Base-by-base conservation (phyloP, 169 alveolate genomes). In the Condylostoma magnum region DNA sequence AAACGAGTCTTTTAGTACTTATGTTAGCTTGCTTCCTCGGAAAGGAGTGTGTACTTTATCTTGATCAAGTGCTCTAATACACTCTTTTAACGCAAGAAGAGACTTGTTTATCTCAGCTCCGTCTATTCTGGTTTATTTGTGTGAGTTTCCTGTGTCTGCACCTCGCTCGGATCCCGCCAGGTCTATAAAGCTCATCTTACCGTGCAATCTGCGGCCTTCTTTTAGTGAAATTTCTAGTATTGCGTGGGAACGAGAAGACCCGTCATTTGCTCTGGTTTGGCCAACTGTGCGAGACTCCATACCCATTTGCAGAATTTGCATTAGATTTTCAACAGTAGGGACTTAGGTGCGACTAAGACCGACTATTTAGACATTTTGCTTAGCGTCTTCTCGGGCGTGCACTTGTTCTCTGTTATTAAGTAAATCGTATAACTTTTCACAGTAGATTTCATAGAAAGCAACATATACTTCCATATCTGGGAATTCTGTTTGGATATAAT, bases 91-190 rank as follows among this genome's bases (percentile, higher is more conserved):
- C 10, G 99, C 99, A 47, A 98, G 77, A 36, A 98, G 81, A 4
- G 99, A 96, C 77, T 98, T 91, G 86, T 98, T 98, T 57, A 98
- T 98, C 74, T 98, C 99, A 10, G 99, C 99, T 6, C 99, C 99
- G 69, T 98, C 99, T 51, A 94, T 76, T 54, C 91, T 75, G 55
- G 99, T 96, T 82, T 96, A 96, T 77, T 97, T 95, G 72, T 95
- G 92, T 60, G 94, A 94, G 76, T 96, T 97, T 37, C 96, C 86
- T 15, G 99, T 96, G 79, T 98, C 99, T 1, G 99, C 99, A 0
- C 99, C 99, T 58, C 99, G 89, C 89, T 98, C 99, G 57, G 98
- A 91, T 15, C 99, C 99, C 2, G 99, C 99, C 67, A 98, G 81
- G 79, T 98, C 99, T 12, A 98, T 96, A 71, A 98, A 97, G 46